Percentiles rank a stretch among this genome's conserved stretches.
These are phyloP conservation scores for Oryza officinalis DNA, from an alignment of 176 grass and related monocot genomes.

Conservation along the genomic window DNA sequence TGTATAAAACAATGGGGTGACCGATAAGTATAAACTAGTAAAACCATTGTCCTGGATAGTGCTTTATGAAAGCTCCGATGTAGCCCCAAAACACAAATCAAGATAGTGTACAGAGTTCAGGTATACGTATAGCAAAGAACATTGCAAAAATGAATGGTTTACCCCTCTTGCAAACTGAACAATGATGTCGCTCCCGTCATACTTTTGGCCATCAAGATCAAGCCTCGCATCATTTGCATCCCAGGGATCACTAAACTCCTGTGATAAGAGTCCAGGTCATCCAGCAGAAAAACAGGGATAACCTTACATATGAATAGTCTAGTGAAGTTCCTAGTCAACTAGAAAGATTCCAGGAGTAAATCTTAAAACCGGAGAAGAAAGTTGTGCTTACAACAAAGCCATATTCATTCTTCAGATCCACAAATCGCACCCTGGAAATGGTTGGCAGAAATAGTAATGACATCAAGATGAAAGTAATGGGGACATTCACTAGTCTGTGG, in stretches of 20 bases:
- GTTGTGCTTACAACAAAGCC: conserved; percentile 81
- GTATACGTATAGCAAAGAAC: not conserved
- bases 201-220: conserved; percentile 66
- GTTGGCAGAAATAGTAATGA: conserved; percentile 52
- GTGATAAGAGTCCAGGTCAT: not conserved
- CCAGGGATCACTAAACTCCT: conserved; percentile 82
- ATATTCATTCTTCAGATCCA: conserved; percentile 86
- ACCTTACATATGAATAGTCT: conserved; percentile 20
- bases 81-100: not conserved
- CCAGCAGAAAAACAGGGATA: conserved; percentile 24
- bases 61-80: conserved; percentile 5
- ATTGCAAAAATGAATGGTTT: conserved; percentile 29
- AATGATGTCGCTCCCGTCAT: conserved; percentile 71
- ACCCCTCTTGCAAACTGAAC: conserved; percentile 94
- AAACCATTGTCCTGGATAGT: not conserved
- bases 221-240: conserved; percentile 93
- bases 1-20: not conserved
- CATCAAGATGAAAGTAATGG: conserved; percentile 16
- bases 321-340: conserved; percentile 16
- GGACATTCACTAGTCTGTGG: conserved; percentile 16
- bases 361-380: not conserved
- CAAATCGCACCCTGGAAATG: conserved; percentile 62
- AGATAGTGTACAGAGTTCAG: not conserved
- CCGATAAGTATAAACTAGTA: not conserved
- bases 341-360: not conserved